A percentile compares a stretch with the other conserved stretches of the same genome.
Evolutionary conservation across 2,329 filamentous ascomycete species (phyloP).

Genomic region (Aspergillus sojae): DNA sequence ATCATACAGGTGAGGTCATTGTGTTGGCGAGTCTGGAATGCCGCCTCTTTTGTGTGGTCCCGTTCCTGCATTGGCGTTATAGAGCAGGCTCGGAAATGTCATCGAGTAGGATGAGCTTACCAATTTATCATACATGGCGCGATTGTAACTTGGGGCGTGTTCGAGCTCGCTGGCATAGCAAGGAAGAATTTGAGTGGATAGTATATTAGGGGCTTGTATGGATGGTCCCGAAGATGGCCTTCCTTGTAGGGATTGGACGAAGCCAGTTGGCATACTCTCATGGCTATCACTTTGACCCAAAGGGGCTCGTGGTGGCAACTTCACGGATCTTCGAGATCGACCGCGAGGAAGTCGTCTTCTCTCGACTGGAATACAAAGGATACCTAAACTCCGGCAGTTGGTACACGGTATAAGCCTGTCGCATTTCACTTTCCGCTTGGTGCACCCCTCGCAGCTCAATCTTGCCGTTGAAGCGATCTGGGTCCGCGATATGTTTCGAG

Average conservation of each 20-base stretch:
- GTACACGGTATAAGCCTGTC: constrained; percentile 36
- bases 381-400: constrained; percentile 29
- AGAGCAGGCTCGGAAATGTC: too few species aligned
- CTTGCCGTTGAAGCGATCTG: too few species aligned
- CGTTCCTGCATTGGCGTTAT: too few species aligned
- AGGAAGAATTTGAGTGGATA: too few species aligned
- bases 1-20: constrained; percentile 15
- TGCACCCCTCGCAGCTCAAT: constrained; percentile 34
- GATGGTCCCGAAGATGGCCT: too few species aligned
- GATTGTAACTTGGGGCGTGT: too few species aligned
- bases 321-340: constrained; percentile 23
- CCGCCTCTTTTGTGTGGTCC: too few species aligned
- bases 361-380: constrained; percentile 32
- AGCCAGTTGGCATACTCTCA: constrained; percentile 22
- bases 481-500: too few species aligned
- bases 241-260: accelerated
- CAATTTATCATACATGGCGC: accelerated
- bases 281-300: constrained; percentile 17
- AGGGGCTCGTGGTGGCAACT: neutral
- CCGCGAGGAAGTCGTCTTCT: constrained; percentile 35
- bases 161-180: too few species aligned
- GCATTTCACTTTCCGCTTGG: constrained; percentile 36
- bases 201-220: too few species aligned
- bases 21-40: too few species aligned
- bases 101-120: too few species aligned